Percentiles rank a stretch among this genome's conserved stretches.
These are phyloP conservation scores for Clausena lansium DNA, from an alignment of 345 rosid species.

Conservation along the genomic window DNA sequence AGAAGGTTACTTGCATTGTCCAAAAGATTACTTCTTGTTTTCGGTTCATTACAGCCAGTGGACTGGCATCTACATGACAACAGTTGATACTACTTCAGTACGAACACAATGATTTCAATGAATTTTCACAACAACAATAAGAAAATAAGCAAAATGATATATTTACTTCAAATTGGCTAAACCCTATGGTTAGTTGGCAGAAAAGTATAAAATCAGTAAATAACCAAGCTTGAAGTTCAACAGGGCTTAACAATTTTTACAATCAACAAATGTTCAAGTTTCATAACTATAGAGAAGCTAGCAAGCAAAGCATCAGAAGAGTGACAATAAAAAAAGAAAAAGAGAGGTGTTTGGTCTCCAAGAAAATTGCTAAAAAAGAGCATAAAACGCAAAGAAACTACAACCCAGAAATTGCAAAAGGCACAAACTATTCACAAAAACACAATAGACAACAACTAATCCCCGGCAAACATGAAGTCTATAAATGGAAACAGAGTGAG, in stretches of 20 bases:
- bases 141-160: not conserved
- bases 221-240: not conserved
- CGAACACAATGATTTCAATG: not conserved
- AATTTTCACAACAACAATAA: not conserved
- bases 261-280: not conserved
- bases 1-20: conserved; percentile 91
- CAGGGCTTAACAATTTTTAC: not conserved
- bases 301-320: not conserved
- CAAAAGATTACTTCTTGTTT: conserved; percentile 51
- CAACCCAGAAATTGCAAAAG: not conserved
- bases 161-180: not conserved
- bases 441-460: not conserved
- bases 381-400: not conserved
- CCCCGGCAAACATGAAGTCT: not conserved
- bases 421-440: no score
- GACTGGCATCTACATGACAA: conserved; percentile 67
- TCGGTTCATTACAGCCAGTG: conserved; percentile 48
- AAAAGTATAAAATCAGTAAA: not conserved
- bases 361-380: not conserved
- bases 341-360: not conserved
- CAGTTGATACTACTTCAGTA: conserved; percentile 1
- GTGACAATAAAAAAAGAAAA: no score
- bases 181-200: not conserved
- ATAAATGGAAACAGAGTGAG: not conserved
- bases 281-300: not conserved